Conservation (phyloP, 208 protist species). For the Trypanosoma mega region DNA sequence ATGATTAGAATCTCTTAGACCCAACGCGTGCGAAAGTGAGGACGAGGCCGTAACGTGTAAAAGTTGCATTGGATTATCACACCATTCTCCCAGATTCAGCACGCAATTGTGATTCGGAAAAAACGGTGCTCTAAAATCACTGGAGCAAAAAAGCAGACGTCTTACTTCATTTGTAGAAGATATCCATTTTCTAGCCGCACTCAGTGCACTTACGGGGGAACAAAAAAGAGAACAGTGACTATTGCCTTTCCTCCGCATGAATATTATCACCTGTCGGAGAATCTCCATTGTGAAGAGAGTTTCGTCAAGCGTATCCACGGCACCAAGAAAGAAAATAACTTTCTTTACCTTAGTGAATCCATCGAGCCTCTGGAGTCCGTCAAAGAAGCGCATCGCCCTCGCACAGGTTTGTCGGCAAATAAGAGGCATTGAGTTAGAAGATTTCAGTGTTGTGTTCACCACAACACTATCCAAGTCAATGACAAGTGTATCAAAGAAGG, state of each 20-base stretch:
- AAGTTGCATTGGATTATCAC: not conserved
- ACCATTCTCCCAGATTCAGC: not conserved
- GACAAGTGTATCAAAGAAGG: too few relatives aligned
- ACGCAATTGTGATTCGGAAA: not conserved
- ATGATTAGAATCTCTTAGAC: not conserved
- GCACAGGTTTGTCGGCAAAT: not conserved
- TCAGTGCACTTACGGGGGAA: not conserved
- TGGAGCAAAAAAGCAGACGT: conserved; percentile 8
- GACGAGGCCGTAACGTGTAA: not conserved
- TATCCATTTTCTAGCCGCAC: not conserved
- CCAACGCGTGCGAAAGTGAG: not conserved
- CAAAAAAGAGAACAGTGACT: not conserved
- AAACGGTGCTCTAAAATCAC: conserved; percentile 11
- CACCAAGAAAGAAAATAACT: conserved; percentile 4
- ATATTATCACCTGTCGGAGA: conserved; percentile 6
- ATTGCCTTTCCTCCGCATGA: not conserved
- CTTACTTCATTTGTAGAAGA: not conserved
- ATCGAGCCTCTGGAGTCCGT: not conserved
- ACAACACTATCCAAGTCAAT: too few relatives aligned
- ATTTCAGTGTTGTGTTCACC: too few relatives aligned
- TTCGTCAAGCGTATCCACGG: conserved; percentile 3
- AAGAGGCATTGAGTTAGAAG: too few relatives aligned
- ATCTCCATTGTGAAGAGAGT: conserved; percentile 5
- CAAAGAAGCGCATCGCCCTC: conserved; percentile 2
- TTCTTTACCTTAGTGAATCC: not conserved